Conservation (phyloP, 495 filamentous ascomycete species). For the Penicillium maclennaniae region DNA sequence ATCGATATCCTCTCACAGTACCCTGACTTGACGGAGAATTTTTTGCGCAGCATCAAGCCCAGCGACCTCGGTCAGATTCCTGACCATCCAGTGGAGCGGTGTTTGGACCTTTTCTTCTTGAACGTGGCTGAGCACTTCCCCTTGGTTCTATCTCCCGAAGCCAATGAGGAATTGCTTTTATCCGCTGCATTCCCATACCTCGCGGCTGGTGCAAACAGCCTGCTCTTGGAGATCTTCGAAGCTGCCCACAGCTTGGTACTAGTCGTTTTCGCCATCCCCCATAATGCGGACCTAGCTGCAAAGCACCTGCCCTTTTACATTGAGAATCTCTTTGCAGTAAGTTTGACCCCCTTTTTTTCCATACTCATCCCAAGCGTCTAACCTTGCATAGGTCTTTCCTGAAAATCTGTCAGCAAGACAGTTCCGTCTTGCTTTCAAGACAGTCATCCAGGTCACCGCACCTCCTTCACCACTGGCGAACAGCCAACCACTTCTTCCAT, state of each 20-base stretch:
- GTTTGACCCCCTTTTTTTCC: conserved; percentile 1
- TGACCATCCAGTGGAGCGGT: conserved; percentile 68
- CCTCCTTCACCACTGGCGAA: conserved; percentile 72
- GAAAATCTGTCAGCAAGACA: conserved; percentile 77
- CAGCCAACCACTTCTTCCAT: conserved; percentile 68
- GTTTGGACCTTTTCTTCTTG: conserved; percentile 85
- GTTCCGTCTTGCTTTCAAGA: conserved; percentile 91
- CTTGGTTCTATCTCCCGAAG: conserved; percentile 56
- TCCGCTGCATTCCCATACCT: conserved; percentile 75
- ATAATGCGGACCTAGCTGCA: conserved; percentile 66
- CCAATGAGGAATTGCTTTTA: conserved; percentile 70
- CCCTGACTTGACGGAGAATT: conserved; percentile 62
- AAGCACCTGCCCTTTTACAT: conserved; percentile 82
- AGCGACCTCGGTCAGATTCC: conserved; percentile 62
- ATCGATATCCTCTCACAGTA: conserved; percentile 82
- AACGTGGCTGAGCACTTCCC: conserved; percentile 87
- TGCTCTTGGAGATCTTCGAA: conserved; percentile 79
- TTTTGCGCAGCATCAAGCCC: conserved; percentile 62
- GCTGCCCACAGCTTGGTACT: conserved; percentile 86
- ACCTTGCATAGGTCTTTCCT: conserved; percentile 61
- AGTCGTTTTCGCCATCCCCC: conserved; percentile 74
- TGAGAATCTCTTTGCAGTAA: conserved; percentile 71
- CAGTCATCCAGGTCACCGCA: conserved; percentile 78
- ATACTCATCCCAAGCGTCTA: conserved; percentile 6
- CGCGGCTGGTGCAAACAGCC: conserved; percentile 55